phyloP scores from a whole-genome alignment of 1,139 yeast species.

The Hansenula sp. region DNA sequence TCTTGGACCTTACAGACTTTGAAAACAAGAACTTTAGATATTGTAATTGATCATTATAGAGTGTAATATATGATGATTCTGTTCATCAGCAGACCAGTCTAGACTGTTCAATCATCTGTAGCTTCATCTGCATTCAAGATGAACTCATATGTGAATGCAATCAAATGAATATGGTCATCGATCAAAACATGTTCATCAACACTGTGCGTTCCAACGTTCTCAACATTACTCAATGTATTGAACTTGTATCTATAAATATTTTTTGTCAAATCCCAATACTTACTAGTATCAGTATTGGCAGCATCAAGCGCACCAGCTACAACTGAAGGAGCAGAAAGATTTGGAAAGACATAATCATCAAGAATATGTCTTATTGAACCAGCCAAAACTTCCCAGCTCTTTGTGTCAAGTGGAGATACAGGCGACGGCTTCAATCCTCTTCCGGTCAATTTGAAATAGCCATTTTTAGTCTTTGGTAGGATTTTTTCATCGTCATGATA shows the following conservation, averaged over 20 bases:
- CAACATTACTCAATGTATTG: slow-evolving; percentile 13
- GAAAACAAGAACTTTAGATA: slow-evolving; percentile 55
- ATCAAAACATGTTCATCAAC: slow-evolving; percentile 47
- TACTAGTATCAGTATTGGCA: slow-evolving; percentile 59
- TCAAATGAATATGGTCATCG: slow-evolving; percentile 44
- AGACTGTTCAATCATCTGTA: not conserved
- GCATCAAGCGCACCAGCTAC: slow-evolving; percentile 50
- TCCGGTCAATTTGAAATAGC: slow-evolving; percentile 35
- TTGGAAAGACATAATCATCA: slow-evolving; percentile 40
- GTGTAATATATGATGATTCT: no score
- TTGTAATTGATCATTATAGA: no score
- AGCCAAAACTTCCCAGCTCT: slow-evolving; percentile 48
- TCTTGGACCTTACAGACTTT: slow-evolving; percentile 54
- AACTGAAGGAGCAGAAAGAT: slow-evolving; percentile 8
- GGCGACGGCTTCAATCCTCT: slow-evolving; percentile 56
- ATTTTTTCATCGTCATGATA: slow-evolving; percentile 29
- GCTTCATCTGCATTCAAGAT: slow-evolving; percentile 23
- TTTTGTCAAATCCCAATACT: slow-evolving; percentile 53
- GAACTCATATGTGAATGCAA: slow-evolving; percentile 50
- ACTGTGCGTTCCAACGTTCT: slow-evolving; percentile 34
- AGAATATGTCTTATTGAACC: slow-evolving; percentile 55
- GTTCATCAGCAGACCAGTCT: not conserved
- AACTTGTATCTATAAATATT: slow-evolving; percentile 49
- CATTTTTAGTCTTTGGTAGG: slow-evolving; percentile 30
- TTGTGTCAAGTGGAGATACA: slow-evolving; percentile 43